phyloP scores from a whole-genome alignment of 306 rosid genomes.

The Pterocarpus santalinus region DNA sequence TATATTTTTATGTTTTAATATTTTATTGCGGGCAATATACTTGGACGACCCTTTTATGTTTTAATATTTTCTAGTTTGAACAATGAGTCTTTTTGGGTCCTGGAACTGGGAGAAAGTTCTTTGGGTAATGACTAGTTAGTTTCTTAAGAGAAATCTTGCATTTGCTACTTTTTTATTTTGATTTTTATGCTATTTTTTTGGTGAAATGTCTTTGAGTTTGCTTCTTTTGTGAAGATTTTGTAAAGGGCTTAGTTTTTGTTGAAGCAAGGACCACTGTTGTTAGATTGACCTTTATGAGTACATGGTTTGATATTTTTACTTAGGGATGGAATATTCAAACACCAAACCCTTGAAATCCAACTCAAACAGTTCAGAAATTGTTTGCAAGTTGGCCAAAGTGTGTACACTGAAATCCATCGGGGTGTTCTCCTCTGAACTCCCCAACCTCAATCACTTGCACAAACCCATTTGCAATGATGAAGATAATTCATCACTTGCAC shows the following conservation, averaged over 20 bases:
- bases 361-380: conserved; percentile 67
- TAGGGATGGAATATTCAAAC: conserved; percentile 54
- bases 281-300: conserved; percentile 33
- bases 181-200: not conserved
- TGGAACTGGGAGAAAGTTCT: not conserved
- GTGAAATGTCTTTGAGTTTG: not conserved
- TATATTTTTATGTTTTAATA: too few relatives aligned
- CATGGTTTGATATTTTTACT: conserved; percentile 30
- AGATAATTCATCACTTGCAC: conserved; percentile 34
- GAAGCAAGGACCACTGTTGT: conserved; percentile 10
- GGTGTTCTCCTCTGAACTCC: conserved; percentile 54
- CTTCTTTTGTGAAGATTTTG: not conserved
- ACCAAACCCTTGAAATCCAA: conserved; percentile 59
- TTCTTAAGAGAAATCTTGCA: not conserved
- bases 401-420: conserved; percentile 70
- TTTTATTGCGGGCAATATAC: too few relatives aligned
- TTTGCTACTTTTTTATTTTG: not conserved
- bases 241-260: conserved; percentile 5
- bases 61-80: not conserved
- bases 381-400: conserved; percentile 62
- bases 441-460: conserved; percentile 42
- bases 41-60: not conserved
- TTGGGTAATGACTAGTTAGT: not conserved
- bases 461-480: conserved; percentile 47
- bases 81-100: too few relatives aligned